Evolutionary conservation across 345 rosid species (phyloP).

Genomic region (Luvunga scandens): DNA sequence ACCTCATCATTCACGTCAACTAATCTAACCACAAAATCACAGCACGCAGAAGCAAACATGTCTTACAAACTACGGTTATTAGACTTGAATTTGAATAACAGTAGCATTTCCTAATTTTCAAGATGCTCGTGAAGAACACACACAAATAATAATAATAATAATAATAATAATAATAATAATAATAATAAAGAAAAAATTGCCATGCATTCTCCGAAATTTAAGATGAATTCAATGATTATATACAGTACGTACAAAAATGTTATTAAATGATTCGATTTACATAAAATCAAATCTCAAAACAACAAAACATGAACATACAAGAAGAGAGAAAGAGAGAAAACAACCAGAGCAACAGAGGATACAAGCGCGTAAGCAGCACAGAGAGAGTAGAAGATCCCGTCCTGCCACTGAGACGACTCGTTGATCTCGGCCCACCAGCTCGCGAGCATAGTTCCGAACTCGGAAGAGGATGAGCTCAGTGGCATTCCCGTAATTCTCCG

Average conservation of each 20-base stretch:
- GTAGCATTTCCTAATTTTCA: neutral
- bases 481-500: slow-evolving; percentile 17
- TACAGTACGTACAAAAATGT: neutral
- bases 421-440: slow-evolving; percentile 91
- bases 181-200: neutral
- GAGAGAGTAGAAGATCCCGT: slow-evolving; percentile 85
- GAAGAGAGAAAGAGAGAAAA: slow-evolving; percentile 8
- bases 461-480: slow-evolving; percentile 16
- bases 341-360: slow-evolving; percentile 76
- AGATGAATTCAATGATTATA: neutral
- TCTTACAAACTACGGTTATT: neutral
- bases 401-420: slow-evolving; percentile 86
- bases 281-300: neutral
- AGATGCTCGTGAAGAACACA: neutral
- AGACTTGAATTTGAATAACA: neutral
- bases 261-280: neutral
- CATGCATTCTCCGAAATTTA: neutral
- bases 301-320: neutral
- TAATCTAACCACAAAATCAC: neutral
- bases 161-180: neutral
- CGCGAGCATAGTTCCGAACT: slow-evolving; percentile 16
- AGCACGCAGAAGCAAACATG: neutral
- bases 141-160: no score
- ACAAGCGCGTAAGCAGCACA: slow-evolving; percentile 93
- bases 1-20: neutral